Base-by-base conservation (phyloP, 148 eudicot genomes). In the Camellia lanceoleosa region DNA sequence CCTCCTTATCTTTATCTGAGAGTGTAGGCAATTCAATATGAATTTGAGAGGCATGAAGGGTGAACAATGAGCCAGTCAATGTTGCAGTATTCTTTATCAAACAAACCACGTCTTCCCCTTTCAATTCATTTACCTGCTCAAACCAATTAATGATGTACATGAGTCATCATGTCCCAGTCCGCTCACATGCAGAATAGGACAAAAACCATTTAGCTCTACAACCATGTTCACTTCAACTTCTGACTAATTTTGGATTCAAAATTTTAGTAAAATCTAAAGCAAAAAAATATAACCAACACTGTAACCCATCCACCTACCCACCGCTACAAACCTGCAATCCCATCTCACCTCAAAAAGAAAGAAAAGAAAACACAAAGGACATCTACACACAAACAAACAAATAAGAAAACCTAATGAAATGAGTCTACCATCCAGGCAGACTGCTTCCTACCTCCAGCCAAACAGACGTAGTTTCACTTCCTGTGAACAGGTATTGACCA, bases 381-480 rank as follows among this genome's bases (percentile, higher is more conserved):
- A 30, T 11, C 23, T 38, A n/a, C 55, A 71, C 20, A 71, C 59
- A 43, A 46, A 66, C 0, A 10, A 65, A 66, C 59, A 51, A 73
- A 73, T 2, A 38, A 23, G 52, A 73, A 30, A 58, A n/a, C 51
- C 49, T 59, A 64, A 63, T 52, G 2, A 54, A 78, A 30, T 38
- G 19, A 66, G 46, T 73, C n/a, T 5, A 11, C 9, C 52, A 49
- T 9, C 18, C 51, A n/a, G 71, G 12, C 19, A 59, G 51, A 63
- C 52, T 77, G 67, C 59, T 68, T 76, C 94, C 84, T 86, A 95
- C 99, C 97, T 95, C 99, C 68, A 95, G 90, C 98, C 99, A 95
- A 79, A 95, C 99, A 84, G 99, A 95, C 30, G 99, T 95, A 42
- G 92, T 93, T 85, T 95, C 99, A 85, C 98, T 95, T 83, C 99